Evolutionary conservation across 208 protist species (phyloP), one percentile per base, ranked within the genome.

Genomic region (Acanthamoeba castellanii): DNA sequence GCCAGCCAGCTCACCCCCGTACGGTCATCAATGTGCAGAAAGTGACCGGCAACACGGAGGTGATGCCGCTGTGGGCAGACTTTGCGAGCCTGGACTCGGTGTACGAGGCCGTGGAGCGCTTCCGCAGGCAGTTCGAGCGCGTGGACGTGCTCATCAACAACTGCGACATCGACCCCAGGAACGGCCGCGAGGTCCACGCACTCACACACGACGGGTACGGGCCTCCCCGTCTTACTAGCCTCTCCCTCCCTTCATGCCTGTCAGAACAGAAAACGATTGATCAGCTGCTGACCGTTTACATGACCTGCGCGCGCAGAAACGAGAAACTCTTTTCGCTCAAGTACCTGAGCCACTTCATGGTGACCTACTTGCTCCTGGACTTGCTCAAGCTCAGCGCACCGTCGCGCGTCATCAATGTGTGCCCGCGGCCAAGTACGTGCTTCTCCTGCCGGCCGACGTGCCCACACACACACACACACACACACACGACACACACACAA

Each of bases 311-410:
- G 5, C 16, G 59, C 16, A 30, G 70, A 20, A 78, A 78, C 70
- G 70, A 78, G 37, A 78, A 78, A n/a, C 70, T 78, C 22, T 78
- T 78, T 6, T 78, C 70, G 70, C 70, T 78, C 70, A 78, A 78
- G 32, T 78, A 47, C 20, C 37, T 78, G 70, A 47, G 70, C 37
- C 70, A 78, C 37, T 47, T 78, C 9, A 18, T 78, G 70, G 70
- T 78, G 13, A 78, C 30, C 37, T 78, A 78, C 70, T 78, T n/a
- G 11, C 70, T 78, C 3, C n/a, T 78, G 22, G 70, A 78, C 30
- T n/a, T 78, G 37, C 70, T 78, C 70, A 78, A 78, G 70, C 70
- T 78, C 16, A 78, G 70, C 70, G 37, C 70, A 0, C 70, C 70
- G 22, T 78, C 70, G 70, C 70, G 70, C n/a, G 20, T 78, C 70